These are phyloP conservation scores for Oryza meyeriana DNA, from an alignment of 176 grass and related monocot genomes.

Conservation along the genomic window DNA sequence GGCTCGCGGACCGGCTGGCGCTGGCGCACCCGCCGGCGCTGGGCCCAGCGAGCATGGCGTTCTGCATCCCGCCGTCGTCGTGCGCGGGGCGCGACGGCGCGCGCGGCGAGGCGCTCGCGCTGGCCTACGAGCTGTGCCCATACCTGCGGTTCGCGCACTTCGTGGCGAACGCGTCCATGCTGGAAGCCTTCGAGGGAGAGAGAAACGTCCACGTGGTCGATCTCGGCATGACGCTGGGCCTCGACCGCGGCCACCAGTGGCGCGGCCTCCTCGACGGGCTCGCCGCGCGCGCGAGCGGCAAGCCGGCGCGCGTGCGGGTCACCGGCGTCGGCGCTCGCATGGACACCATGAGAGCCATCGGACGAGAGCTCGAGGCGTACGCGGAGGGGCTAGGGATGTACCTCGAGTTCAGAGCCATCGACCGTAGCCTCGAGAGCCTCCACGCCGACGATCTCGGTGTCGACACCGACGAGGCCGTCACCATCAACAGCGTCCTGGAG, in stretches of 20 bases:
- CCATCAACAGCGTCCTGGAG: conserved; percentile 62
- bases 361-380: conserved; percentile 40
- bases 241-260: conserved; percentile 56
- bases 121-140: conserved; percentile 75
- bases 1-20: conserved; percentile 51
- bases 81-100: conserved; percentile 16
- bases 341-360: conserved; percentile 38
- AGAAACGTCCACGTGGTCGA: conserved; percentile 61
- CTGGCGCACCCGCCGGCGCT: conserved; percentile 51
- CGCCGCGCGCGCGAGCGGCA: conserved; percentile 13
- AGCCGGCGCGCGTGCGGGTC: conserved; percentile 43
- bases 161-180: conserved; percentile 59
- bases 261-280: conserved; percentile 49
- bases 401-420: conserved; percentile 49
- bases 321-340: conserved; percentile 37
- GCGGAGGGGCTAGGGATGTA: conserved; percentile 26
- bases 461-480: conserved; percentile 38
- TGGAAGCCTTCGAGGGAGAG: conserved; percentile 69
- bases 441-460: conserved; percentile 38
- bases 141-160: conserved; percentile 78
- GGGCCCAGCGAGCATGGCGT: conserved; percentile 47
- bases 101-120: conserved; percentile 50
- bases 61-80: conserved; percentile 37
- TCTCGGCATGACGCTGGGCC: conserved; percentile 60
- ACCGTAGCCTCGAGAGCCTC: conserved; percentile 54